These are phyloP conservation scores for Moricandia arvensis DNA, from an alignment of 345 rosid genomes.

Conservation along the genomic window DNA sequence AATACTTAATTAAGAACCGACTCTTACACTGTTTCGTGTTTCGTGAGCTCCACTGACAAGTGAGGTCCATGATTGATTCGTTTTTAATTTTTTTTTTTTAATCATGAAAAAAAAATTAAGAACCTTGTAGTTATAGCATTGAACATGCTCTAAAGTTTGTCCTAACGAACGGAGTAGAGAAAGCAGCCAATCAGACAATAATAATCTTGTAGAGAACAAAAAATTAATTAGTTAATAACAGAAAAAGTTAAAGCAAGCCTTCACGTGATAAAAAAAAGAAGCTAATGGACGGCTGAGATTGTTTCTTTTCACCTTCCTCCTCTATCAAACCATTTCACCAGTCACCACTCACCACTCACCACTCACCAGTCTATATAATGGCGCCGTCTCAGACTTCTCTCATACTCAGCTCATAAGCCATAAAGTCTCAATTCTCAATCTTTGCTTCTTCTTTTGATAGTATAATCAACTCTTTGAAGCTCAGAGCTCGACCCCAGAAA, in stretches of 20 bases:
- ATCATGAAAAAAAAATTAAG: too few relatives aligned
- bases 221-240: not conserved
- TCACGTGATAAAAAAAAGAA: too few relatives aligned
- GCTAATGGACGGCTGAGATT: conserved; percentile 28
- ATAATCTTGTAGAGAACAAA: not conserved
- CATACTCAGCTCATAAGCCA: not conserved
- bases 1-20: too few relatives aligned
- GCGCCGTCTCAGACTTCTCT: conserved; percentile 11
- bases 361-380: conserved; percentile 13
- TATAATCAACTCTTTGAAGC: not conserved
- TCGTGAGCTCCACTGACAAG: too few relatives aligned
- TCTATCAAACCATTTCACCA: not conserved
- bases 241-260: not conserved
- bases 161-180: not conserved
- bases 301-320: not conserved
- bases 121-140: too few relatives aligned
- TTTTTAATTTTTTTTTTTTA: too few relatives aligned
- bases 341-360: too few relatives aligned
- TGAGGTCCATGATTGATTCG: too few relatives aligned
- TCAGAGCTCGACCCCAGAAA: not conserved
- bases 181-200: not conserved
- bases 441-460: conserved; percentile 5
- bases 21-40: too few relatives aligned
- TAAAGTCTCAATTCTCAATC: not conserved
- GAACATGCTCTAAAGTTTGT: too few relatives aligned